Conservation (phyloP, 192 early-diverging fungal species). For the Phycomyces nitens region DNA sequence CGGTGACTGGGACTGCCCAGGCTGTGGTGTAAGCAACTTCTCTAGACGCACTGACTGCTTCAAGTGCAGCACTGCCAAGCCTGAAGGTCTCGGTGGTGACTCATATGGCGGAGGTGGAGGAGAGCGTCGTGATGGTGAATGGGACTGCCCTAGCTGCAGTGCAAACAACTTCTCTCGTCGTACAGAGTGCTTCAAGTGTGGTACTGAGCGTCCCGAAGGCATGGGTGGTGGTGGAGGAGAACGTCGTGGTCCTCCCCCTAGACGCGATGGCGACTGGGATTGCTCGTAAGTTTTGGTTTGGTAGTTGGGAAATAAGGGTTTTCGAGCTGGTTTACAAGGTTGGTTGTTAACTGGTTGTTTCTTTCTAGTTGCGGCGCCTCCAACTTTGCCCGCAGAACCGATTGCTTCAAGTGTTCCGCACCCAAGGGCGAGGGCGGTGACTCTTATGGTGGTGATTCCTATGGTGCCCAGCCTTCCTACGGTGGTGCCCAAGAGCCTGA, state of each 20-base stretch:
- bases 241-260: constrained; percentile 22
- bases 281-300: constrained; percentile 20
- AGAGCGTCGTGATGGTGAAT: constrained; percentile 22
- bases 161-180: constrained; percentile 24
- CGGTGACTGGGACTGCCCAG: constrained; percentile 29
- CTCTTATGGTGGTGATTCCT: constrained; percentile 2
- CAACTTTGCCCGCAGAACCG: constrained; percentile 26
- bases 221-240: constrained; percentile 11
- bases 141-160: constrained; percentile 23
- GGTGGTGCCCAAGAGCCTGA: not conserved
- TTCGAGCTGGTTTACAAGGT: no score
- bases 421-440: constrained; percentile 12
- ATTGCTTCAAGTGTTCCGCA: constrained; percentile 27
- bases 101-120: not conserved
- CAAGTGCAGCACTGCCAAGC: constrained; percentile 22
- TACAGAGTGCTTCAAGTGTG: constrained; percentile 26
- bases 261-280: constrained; percentile 32
- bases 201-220: constrained; percentile 26
- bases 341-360: not conserved
- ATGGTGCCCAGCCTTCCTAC: not conserved
- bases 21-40: constrained; percentile 21
- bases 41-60: constrained; percentile 25
- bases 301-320: no score
- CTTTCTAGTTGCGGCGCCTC: constrained; percentile 17
- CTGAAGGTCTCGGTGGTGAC: constrained; percentile 28